Conservation (phyloP, 1,284 basidiomycete genomes). For the Ceratobasidium theobromae region DNA sequence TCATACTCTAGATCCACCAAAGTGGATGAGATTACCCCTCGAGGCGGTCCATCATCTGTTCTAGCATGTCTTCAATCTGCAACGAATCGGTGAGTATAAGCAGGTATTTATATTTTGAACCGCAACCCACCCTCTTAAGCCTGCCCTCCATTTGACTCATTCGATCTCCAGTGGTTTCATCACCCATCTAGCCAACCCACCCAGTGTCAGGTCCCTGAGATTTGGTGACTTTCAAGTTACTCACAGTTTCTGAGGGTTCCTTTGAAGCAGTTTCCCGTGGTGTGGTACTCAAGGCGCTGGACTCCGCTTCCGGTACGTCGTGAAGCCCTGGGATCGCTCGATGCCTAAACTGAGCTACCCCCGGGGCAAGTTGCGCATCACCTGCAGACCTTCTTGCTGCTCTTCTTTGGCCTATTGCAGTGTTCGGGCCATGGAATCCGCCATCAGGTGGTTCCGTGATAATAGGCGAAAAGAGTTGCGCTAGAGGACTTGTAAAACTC, state of each 20-base stretch:
- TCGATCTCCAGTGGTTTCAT: not conserved
- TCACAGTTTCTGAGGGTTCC: constrained; percentile 21
- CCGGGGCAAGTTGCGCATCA: constrained; percentile 23
- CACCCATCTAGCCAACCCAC: not conserved
- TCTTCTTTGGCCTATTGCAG: constrained; percentile 11
- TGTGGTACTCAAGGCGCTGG: constrained; percentile 26
- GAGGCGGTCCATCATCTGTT: constrained; percentile 6
- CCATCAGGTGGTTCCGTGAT: constrained; percentile 38
- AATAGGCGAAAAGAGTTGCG: constrained; percentile 70
- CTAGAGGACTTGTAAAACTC: constrained; percentile 57
- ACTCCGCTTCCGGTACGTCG: not conserved
- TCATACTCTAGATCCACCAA: too few species aligned
- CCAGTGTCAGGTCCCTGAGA: not conserved
- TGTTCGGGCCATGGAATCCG: constrained; percentile 1
- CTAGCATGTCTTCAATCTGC: constrained; percentile 18
- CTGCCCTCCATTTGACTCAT: constrained; percentile 10
- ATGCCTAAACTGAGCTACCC: constrained; percentile 16
- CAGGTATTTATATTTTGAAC: not conserved
- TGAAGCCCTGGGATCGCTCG: not conserved
- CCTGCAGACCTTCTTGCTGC: constrained; percentile 6
- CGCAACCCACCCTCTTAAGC: not conserved
- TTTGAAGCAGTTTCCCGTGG: constrained; percentile 1
- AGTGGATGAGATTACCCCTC: too few species aligned
- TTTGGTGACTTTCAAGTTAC: not conserved
- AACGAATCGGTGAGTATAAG: not conserved